phyloP scores from a whole-genome alignment of 352 stramenopile species.

The Phytopythium sindhum region DNA sequence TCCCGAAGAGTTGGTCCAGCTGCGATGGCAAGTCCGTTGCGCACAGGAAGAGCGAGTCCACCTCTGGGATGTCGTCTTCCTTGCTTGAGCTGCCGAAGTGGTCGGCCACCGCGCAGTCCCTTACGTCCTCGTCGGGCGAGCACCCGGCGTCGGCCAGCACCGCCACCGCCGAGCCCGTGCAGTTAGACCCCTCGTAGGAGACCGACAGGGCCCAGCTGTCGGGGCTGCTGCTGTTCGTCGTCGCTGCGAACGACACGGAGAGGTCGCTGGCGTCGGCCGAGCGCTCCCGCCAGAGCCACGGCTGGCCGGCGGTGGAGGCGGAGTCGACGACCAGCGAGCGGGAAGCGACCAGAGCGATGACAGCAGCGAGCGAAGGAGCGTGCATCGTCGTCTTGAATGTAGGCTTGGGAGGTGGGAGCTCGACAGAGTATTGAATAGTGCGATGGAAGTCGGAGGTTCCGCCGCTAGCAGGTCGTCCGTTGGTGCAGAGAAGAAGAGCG shows the following conservation, averaged over 20 bases:
- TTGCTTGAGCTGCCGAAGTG: background rate
- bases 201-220: background rate
- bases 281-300: background rate
- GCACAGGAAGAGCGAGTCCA: background rate
- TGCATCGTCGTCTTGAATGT: background rate
- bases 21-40: background rate
- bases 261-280: background rate
- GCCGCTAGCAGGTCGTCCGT: no score
- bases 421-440: background rate
- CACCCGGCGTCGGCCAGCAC: background rate
- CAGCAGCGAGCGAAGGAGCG: background rate
- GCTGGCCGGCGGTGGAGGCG: background rate
- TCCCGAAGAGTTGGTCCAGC: background rate
- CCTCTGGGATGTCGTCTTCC: background rate
- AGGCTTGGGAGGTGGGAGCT: background rate
- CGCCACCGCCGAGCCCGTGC: background rate
- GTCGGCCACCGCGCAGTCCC: background rate
- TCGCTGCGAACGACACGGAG: background rate
- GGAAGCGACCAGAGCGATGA: background rate
- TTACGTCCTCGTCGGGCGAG: background rate
- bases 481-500: no score
- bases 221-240: background rate
- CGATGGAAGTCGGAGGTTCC: no score
- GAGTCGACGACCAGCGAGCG: background rate
- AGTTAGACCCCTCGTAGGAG: background rate